phyloP scores from a whole-genome alignment of 495 filamentous ascomycete genomes.

The Tuber umbilicatum region DNA sequence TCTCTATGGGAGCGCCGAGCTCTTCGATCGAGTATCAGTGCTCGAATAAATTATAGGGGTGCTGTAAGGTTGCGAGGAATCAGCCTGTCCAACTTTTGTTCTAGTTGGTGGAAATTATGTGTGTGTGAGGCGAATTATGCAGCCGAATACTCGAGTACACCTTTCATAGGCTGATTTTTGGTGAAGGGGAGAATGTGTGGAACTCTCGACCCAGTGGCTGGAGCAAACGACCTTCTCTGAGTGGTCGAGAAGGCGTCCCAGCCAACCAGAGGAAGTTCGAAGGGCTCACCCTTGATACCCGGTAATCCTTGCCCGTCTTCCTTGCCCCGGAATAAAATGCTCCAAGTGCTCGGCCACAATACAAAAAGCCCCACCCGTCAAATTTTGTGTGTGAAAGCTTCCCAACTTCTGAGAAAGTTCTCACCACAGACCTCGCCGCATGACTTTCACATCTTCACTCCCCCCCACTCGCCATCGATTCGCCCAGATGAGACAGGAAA shows the following conservation, averaged over 20 bases:
- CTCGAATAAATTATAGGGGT: too few species aligned
- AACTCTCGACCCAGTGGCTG: background rate
- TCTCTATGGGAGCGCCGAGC: too few species aligned
- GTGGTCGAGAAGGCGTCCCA: background rate
- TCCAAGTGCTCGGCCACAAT: background rate
- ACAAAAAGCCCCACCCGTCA: background rate
- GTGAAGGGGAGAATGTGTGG: background rate
- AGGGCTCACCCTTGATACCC: background rate
- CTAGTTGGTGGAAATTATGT: background rate
- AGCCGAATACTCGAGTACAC: too few species aligned
- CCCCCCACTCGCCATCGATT: background rate
- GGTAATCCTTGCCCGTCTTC: too few species aligned
- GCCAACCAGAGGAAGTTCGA: background rate
- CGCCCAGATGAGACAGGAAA: background rate
- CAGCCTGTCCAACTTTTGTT: too few species aligned
- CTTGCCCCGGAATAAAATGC: background rate
- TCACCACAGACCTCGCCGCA: background rate
- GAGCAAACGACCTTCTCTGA: background rate
- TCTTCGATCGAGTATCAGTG: too few species aligned
- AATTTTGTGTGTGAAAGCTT: background rate
- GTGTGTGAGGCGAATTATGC: background rate
- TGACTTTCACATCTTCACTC: background rate
- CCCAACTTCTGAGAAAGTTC: background rate
- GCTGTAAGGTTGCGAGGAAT: too few species aligned
- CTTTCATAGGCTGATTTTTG: background rate